These are phyloP conservation scores for Ophiosphaerella herpotricha DNA, from an alignment of 2,329 filamentous ascomycete species.

Conservation along the genomic window DNA sequence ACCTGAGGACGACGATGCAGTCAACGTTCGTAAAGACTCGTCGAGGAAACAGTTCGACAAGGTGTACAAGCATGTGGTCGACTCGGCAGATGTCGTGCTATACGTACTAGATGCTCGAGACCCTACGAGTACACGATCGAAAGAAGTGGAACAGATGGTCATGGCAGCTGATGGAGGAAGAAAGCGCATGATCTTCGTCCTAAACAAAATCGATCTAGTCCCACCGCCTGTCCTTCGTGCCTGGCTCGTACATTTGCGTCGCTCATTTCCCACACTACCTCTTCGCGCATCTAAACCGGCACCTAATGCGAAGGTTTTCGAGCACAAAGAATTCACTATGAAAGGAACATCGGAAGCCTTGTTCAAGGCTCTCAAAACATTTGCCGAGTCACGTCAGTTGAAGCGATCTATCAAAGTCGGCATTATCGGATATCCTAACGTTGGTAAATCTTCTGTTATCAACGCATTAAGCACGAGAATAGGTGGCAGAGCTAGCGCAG, in stretches of 20 bases:
- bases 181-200: constrained; percentile 85
- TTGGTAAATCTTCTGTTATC: constrained; percentile 95
- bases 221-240: constrained; percentile 79
- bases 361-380: constrained; percentile 88
- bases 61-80: constrained; percentile 91
- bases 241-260: constrained; percentile 83
- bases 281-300: constrained; percentile 82
- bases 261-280: constrained; percentile 89
- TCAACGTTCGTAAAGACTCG: constrained; percentile 55
- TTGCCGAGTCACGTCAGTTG: constrained; percentile 78
- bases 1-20: constrained; percentile 47
- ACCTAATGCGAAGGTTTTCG: constrained; percentile 86
- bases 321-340: constrained; percentile 86
- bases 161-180: constrained; percentile 83
- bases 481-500: constrained; percentile 70
- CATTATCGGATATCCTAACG: constrained; percentile 94
- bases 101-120: constrained; percentile 94
- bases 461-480: constrained; percentile 84
- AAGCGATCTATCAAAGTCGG: constrained; percentile 90
- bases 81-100: constrained; percentile 85
- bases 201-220: constrained; percentile 95
- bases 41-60: constrained; percentile 92
- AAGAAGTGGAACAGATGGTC: constrained; percentile 86
- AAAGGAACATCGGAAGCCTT: constrained; percentile 83
- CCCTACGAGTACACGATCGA: constrained; percentile 86